Percentiles rank a stretch among this genome's conserved stretches.
phyloP scores from a whole-genome alignment of 192 early-diverging fungal species.

The Chytriomyces sp. region DNA sequence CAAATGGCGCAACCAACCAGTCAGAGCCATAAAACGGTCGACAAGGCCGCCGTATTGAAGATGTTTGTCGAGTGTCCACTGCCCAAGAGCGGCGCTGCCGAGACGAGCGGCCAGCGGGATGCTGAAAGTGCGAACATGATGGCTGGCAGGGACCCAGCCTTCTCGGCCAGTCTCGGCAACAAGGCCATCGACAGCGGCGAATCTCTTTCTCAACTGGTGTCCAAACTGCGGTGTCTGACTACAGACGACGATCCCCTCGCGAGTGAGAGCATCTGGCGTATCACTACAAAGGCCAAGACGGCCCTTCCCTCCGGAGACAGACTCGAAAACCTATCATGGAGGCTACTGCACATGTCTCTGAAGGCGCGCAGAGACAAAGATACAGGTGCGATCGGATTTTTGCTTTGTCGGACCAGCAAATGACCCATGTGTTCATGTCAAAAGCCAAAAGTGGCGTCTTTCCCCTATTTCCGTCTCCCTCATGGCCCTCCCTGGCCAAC shows the following conservation, averaged over 20 bases:
- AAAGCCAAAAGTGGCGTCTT: too few species aligned
- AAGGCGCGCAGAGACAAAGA: slow-evolving; percentile 39
- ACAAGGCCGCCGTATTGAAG: background rate
- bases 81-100: background rate
- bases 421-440: too few species aligned
- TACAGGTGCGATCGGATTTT: background rate
- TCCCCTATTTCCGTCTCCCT: too few species aligned
- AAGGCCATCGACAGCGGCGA: slow-evolving; percentile 26
- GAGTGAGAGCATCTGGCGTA: slow-evolving; percentile 69
- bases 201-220: slow-evolving; percentile 36
- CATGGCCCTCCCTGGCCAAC: too few species aligned
- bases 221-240: slow-evolving; percentile 14
- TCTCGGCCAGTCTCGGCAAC: too few species aligned
- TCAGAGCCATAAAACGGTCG: background rate
- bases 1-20: background rate
- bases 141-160: too few species aligned
- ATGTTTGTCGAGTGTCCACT: background rate
- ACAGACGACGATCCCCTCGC: slow-evolving; percentile 33
- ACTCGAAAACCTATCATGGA: slow-evolving; percentile 84
- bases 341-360: slow-evolving; percentile 76
- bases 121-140: too few species aligned
- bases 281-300: slow-evolving; percentile 81
- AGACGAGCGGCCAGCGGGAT: background rate
- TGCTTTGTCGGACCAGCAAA: too few species aligned
- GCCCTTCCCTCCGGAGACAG: slow-evolving; percentile 75